phyloP scores from a whole-genome alignment of 2,329 filamentous ascomycete species.

The Talaromyces rugulosus region DNA sequence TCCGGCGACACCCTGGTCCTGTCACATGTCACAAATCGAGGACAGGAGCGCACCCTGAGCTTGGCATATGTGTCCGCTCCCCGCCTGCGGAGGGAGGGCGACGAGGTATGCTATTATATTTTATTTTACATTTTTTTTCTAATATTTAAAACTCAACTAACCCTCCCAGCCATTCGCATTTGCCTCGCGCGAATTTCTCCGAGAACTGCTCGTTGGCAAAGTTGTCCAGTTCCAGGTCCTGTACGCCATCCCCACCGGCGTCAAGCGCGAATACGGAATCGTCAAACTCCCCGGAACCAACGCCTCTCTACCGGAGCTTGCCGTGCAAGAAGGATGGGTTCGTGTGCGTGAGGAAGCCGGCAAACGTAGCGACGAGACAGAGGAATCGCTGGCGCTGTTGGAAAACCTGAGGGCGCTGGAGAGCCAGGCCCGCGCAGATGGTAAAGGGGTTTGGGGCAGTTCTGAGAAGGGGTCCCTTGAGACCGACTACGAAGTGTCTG shows the following conservation, averaged over 20 bases:
- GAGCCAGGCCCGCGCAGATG: constrained; percentile 69
- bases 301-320: constrained; percentile 75
- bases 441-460: constrained; percentile 75
- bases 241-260: constrained; percentile 76
- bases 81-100: constrained; percentile 78
- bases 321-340: constrained; percentile 84
- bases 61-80: constrained; percentile 90
- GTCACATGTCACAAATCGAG: constrained; percentile 73
- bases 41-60: constrained; percentile 79
- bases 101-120: constrained; percentile 57
- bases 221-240: constrained; percentile 77
- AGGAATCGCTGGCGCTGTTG: constrained; percentile 65
- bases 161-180: constrained; percentile 70
- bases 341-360: constrained; percentile 93
- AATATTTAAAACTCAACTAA: not conserved
- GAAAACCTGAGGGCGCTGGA: constrained; percentile 76
- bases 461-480: constrained; percentile 63
- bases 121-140: not conserved
- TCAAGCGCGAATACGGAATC: constrained; percentile 81
- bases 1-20: constrained; percentile 91
- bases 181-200: constrained; percentile 88
- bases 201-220: constrained; percentile 80
- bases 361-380: constrained; percentile 74
- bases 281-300: constrained; percentile 64
- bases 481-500: constrained; percentile 74